Percentiles rank a stretch among this genome's conserved stretches.
Evolutionary conservation across 139 green algal species (phyloP).

Genomic region (Astrephomene gubernaculifera): DNA sequence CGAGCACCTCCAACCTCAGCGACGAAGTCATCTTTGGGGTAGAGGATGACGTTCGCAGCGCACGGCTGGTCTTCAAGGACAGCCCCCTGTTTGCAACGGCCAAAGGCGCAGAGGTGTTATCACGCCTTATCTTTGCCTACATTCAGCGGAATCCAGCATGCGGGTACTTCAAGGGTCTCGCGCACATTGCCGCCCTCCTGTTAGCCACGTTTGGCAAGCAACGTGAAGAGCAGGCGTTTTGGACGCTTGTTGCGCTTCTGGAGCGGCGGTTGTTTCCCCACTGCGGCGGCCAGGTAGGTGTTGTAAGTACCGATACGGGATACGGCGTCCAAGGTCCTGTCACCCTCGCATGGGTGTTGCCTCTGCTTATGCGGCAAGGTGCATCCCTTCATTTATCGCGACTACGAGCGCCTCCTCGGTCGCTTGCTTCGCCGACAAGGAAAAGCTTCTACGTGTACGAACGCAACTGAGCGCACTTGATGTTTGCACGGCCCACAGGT

Average conservation of each 20-base stretch:
- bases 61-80: neutral
- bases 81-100: constrained; percentile 15
- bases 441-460: too few relatives aligned
- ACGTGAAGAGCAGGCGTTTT: constrained; percentile 56
- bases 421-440: too few relatives aligned
- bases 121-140: constrained; percentile 41
- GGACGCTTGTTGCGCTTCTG: constrained; percentile 53
- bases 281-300: constrained; percentile 13
- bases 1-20: constrained; percentile 6
- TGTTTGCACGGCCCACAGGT: too few relatives aligned
- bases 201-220: constrained; percentile 48
- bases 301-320: too few relatives aligned
- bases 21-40: constrained; percentile 15
- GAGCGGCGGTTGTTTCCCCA: constrained; percentile 28
- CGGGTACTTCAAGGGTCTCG: constrained; percentile 34
- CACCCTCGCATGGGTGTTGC: too few relatives aligned
- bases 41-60: constrained; percentile 13
- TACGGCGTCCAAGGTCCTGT: too few relatives aligned
- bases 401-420: too few relatives aligned
- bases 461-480: too few relatives aligned
- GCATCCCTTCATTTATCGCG: neutral
- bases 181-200: constrained; percentile 50
- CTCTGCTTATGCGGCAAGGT: too few relatives aligned
- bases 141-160: constrained; percentile 17
- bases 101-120: constrained; percentile 26